Evolutionary conservation across 2,329 filamentous ascomycete species (phyloP).

Genomic region (Bipolaris zeicola): DNA sequence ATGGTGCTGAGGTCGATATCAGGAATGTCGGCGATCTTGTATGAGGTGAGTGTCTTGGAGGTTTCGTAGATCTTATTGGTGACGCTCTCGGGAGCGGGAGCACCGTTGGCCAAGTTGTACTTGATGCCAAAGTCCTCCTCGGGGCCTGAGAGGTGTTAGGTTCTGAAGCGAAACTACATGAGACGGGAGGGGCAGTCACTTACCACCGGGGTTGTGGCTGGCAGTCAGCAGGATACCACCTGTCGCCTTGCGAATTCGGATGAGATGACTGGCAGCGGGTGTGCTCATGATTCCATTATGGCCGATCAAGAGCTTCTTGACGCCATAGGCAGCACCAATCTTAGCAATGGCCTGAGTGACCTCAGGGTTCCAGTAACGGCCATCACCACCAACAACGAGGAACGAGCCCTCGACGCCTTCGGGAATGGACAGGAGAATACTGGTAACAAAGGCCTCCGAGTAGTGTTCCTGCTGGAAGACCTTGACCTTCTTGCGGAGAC

Average conservation of each 20-base stretch:
- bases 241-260: slow-evolving; percentile 91
- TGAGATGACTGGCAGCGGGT: slow-evolving; percentile 93
- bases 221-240: slow-evolving; percentile 96
- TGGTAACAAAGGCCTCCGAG: slow-evolving; percentile 92
- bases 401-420: slow-evolving; percentile 87
- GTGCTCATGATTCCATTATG: slow-evolving; percentile 97
- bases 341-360: slow-evolving; percentile 96
- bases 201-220: slow-evolving; percentile 97
- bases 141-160: slow-evolving; percentile 64
- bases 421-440: slow-evolving; percentile 93
- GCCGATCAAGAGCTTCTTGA: slow-evolving; percentile 97
- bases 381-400: slow-evolving; percentile 96
- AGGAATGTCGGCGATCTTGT: slow-evolving; percentile 88
- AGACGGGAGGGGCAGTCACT: slow-evolving; percentile 44
- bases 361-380: slow-evolving; percentile 95
- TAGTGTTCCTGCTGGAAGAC: slow-evolving; percentile 96
- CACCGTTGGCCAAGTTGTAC: slow-evolving; percentile 97
- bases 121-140: slow-evolving; percentile 98
- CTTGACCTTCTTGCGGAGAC: slow-evolving; percentile 98
- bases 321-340: slow-evolving; percentile 94
- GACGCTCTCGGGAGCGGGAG: slow-evolving; percentile 91
- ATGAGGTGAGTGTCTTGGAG: slow-evolving; percentile 86
- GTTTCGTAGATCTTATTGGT: slow-evolving; percentile 97
- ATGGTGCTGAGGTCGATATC: slow-evolving; percentile 83
- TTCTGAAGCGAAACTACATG: too few relatives aligned